These are phyloP conservation scores for Pichia sporocuriosa DNA, from an alignment of 805 yeast species.

Conservation along the genomic window DNA sequence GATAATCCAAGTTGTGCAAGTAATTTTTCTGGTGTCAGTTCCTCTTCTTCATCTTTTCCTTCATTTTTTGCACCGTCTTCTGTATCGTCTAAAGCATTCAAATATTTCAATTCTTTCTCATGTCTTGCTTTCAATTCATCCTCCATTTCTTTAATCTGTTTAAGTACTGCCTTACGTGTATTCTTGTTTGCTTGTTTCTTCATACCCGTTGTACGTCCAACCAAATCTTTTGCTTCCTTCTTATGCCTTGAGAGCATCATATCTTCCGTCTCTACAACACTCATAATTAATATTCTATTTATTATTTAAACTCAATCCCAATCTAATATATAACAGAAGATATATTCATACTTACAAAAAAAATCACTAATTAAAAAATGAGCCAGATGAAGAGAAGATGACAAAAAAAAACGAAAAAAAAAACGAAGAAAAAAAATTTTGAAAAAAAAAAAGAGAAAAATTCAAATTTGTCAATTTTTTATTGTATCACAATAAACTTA, in stretches of 20 bases:
- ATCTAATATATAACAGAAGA: too few relatives aligned
- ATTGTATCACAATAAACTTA: too few relatives aligned
- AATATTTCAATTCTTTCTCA: constrained; percentile 38
- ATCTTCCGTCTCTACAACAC: constrained; percentile 35
- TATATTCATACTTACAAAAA: too few relatives aligned
- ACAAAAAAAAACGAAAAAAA: too few relatives aligned
- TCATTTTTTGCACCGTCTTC: constrained; percentile 13
- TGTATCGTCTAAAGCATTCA: constrained; percentile 10
- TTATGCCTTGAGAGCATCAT: constrained; percentile 54
- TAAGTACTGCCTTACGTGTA: constrained; percentile 58
- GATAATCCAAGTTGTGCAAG: constrained; percentile 52
- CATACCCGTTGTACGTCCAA: constrained; percentile 62
- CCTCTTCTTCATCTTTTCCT: constrained; percentile 37
- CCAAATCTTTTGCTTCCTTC: constrained; percentile 60
- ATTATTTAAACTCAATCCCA: too few relatives aligned
- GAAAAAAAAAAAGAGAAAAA: too few relatives aligned
- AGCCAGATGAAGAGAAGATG: too few relatives aligned
- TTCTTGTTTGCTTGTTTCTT: constrained; percentile 81
- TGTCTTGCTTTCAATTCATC: constrained; percentile 49
- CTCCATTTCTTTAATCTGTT: constrained; percentile 56
- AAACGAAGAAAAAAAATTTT: too few relatives aligned
- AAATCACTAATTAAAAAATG: too few relatives aligned
- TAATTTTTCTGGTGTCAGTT: constrained; percentile 59
- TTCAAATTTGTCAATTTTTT: too few relatives aligned
- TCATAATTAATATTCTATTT: not conserved